These are phyloP conservation scores for Macrocybe gigantea DNA, from an alignment of 768 basidiomycete species.

Conservation along the genomic window DNA sequence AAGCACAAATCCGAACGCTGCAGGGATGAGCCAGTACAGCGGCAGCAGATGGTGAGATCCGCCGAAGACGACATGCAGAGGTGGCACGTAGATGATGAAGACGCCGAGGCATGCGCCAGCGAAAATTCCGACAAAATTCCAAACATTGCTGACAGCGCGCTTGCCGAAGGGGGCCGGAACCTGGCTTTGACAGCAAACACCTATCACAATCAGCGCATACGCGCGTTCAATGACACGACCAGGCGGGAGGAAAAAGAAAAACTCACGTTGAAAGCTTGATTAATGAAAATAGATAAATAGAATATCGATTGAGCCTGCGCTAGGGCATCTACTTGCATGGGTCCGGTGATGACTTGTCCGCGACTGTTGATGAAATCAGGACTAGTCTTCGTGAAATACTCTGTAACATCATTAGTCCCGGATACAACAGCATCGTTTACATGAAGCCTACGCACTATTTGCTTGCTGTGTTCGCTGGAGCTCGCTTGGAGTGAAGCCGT, in stretches of 20 bases:
- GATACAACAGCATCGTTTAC: neutral
- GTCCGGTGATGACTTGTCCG: conserved; percentile 38
- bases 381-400: conserved; percentile 40
- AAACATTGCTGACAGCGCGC: conserved; percentile 49
- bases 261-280: conserved; percentile 62
- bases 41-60: conserved; percentile 53
- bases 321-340: conserved; percentile 51
- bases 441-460: conserved; percentile 21
- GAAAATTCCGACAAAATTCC: conserved; percentile 60
- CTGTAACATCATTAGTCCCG: conserved; percentile 15
- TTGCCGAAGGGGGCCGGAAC: conserved; percentile 61
- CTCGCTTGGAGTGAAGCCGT: conserved; percentile 57
- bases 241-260: neutral
- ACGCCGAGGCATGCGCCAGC: conserved; percentile 58
- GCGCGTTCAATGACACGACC: no score
- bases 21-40: conserved; percentile 64
- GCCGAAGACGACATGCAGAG: conserved; percentile 63
- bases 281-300: conserved; percentile 63
- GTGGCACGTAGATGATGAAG: conserved; percentile 66
- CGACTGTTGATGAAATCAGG: conserved; percentile 51
- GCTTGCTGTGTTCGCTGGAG: conserved; percentile 42
- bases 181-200: conserved; percentile 65
- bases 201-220: conserved; percentile 22
- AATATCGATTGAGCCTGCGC: conserved; percentile 60
- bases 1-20: conserved; percentile 50